Conservation (phyloP, 192 early-diverging fungal species). For the Coemansia umbellata region DNA sequence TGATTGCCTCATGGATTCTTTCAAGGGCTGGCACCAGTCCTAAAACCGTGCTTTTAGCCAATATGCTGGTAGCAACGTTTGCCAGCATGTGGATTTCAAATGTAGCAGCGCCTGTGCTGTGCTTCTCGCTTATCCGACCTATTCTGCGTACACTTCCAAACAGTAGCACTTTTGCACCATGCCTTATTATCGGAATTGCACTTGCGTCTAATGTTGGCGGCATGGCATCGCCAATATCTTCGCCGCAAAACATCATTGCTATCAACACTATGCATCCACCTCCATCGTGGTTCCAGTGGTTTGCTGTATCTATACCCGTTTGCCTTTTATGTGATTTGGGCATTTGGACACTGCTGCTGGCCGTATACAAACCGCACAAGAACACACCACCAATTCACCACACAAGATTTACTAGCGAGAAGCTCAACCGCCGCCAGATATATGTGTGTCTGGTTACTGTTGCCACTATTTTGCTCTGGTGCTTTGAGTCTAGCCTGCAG, state of each 20-base stretch:
- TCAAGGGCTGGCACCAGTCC: conserved; percentile 86
- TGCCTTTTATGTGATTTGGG: conserved; percentile 73
- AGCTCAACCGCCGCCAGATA: conserved; percentile 57
- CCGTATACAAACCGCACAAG: conserved; percentile 72
- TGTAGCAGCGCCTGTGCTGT: conserved; percentile 94
- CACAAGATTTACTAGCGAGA: conserved; percentile 41
- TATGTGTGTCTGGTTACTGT: conserved; percentile 75
- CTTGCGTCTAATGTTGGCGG: conserved; percentile 94
- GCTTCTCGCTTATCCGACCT: conserved; percentile 91
- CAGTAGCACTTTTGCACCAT: conserved; percentile 74
- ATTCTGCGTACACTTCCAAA: conserved; percentile 86
- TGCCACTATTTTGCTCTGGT: conserved; percentile 85
- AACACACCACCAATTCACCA: conserved; percentile 62
- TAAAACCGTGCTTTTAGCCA: conserved; percentile 78
- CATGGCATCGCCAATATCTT: conserved; percentile 95
- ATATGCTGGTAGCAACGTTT: conserved; percentile 95
- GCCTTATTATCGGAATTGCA: conserved; percentile 94
- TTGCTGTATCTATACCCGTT: conserved; percentile 80
- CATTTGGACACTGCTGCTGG: conserved; percentile 79
- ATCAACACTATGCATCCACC: conserved; percentile 87
- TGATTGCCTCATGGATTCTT: conserved; percentile 82
- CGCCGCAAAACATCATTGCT: conserved; percentile 97
- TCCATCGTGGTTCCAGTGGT: conserved; percentile 91
- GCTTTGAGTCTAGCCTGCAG: conserved; percentile 72
- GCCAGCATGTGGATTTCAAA: conserved; percentile 99